Base-by-base conservation (phyloP, 805 yeast species). In the Torulaspora microellipsoides region DNA sequence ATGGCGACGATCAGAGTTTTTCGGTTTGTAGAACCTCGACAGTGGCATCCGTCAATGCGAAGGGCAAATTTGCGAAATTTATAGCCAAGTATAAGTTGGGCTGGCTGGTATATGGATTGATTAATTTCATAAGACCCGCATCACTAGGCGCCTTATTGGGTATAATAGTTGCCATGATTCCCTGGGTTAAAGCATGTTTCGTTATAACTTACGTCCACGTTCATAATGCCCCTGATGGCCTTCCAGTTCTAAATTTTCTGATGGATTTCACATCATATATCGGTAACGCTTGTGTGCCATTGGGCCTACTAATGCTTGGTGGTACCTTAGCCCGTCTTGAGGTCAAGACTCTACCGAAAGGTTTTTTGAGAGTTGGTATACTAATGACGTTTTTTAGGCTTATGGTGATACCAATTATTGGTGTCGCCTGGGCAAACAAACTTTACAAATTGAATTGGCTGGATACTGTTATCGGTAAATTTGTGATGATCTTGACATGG, bases 271-370 rank as follows among this genome's bases (percentile, higher is more conserved):
- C 91, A 0, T 59, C 77, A 2, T 91, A 91, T 59, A 69, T 91
- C 7, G 96, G 96, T 0, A 79, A 79, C 23, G 96, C 96, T 0
- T 79, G 85, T 38, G 95, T 91, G 28, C 98, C 97, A 1, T 64
- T 87, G 45, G 98, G 97, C 0, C 68, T 91, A 47, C 61, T 87
- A 35, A 58, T 91, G 46, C 64, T 91, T 25, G 98, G 98, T 1
- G 95, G 91, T 13, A 88, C 96, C 1, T 78, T 91, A 33, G 85
- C 96, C 1, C 69, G 96, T 37, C 71, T 91, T 40, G 68, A 78
- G 48, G 63, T 89, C 15, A 69, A 68, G 6, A 56, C 68, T 4
- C 66, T 89, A 54, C 87, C 90, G 1, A 57, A 63, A 8, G 88
- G 85, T 2, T 81, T 82, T 49, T 58, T 74, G 59, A 76, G 78